Percentiles rank a stretch among this genome's conserved stretches.
Conservation (phyloP, 306 rosid species). For the Coriaria nepalensis region DNA sequence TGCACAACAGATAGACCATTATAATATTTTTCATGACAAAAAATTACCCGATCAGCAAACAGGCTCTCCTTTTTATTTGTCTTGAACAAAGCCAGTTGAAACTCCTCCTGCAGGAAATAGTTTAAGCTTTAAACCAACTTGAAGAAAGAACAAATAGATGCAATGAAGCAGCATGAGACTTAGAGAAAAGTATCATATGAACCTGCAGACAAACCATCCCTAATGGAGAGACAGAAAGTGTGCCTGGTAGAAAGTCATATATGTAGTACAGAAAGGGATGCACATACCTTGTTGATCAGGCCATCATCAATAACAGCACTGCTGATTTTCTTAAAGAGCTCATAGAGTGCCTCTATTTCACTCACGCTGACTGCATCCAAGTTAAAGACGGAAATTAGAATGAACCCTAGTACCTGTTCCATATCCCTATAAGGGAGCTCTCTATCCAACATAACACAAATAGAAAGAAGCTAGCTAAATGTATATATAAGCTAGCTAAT, state of each 20-base stretch:
- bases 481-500: no score
- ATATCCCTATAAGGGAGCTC: no score
- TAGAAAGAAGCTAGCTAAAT: no score
- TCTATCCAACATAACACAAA: no score
- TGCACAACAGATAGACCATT: neutral
- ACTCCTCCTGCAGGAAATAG: conserved; percentile 64
- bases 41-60: conserved; percentile 86
- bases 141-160: neutral
- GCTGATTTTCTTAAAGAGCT: conserved; percentile 94
- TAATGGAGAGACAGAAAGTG: conserved; percentile 3
- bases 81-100: conserved; percentile 91
- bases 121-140: neutral
- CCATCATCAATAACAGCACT: conserved; percentile 95
- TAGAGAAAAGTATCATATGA: no score
- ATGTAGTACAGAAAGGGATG: neutral
- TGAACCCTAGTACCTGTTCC: neutral
- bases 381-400: conserved; percentile 1
- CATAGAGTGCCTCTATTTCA: conserved; percentile 96
- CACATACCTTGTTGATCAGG: conserved; percentile 79
- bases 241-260: neutral
- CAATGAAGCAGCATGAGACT: neutral
- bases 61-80: conserved; percentile 95
- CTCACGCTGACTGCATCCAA: conserved; percentile 80
- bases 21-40: neutral
- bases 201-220: no score